These are phyloP conservation scores for Cladosporium sp. DNA, from an alignment of 2,329 filamentous ascomycete species.

Conservation along the genomic window DNA sequence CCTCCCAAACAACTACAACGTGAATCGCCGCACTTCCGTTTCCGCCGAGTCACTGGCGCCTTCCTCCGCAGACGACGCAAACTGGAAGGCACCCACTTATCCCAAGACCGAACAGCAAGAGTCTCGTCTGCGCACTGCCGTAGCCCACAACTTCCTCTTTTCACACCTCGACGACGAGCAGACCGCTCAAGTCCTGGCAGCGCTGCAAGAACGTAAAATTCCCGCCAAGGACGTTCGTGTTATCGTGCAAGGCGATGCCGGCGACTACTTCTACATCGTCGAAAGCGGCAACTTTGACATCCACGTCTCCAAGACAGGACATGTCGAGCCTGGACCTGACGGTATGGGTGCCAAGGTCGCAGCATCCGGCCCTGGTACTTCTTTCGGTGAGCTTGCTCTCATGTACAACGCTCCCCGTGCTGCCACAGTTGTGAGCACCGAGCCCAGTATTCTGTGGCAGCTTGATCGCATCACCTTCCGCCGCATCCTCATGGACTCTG, in stretches of 20 bases:
- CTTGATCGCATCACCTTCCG: slow-evolving; percentile 95
- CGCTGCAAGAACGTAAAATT: slow-evolving; percentile 90
- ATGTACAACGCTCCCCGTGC: slow-evolving; percentile 99
- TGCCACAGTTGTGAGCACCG: slow-evolving; percentile 83
- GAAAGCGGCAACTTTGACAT: slow-evolving; percentile 89
- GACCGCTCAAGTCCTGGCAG: slow-evolving; percentile 78
- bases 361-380: slow-evolving; percentile 79
- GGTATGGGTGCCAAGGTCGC: slow-evolving; percentile 81
- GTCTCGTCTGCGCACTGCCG: slow-evolving; percentile 71
- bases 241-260: slow-evolving; percentile 90
- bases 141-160: slow-evolving; percentile 89
- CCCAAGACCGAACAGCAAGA: slow-evolving; percentile 80
- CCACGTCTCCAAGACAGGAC: slow-evolving; percentile 75
- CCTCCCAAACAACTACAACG: slow-evolving; percentile 90
- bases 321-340: slow-evolving; percentile 71
- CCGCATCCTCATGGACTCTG: slow-evolving; percentile 96
- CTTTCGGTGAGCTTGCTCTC: slow-evolving; percentile 91
- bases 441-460: slow-evolving; percentile 84
- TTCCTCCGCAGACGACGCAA: slow-evolving; percentile 74
- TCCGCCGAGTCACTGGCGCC: slow-evolving; percentile 96
- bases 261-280: slow-evolving; percentile 97
- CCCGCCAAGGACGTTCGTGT: slow-evolving; percentile 88
- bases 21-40: slow-evolving; percentile 88
- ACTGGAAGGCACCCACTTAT: slow-evolving; percentile 84
- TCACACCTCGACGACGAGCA: slow-evolving; percentile 93